phyloP scores from a whole-genome alignment of 208 protist genomes.

The Leishmania tropica region DNA sequence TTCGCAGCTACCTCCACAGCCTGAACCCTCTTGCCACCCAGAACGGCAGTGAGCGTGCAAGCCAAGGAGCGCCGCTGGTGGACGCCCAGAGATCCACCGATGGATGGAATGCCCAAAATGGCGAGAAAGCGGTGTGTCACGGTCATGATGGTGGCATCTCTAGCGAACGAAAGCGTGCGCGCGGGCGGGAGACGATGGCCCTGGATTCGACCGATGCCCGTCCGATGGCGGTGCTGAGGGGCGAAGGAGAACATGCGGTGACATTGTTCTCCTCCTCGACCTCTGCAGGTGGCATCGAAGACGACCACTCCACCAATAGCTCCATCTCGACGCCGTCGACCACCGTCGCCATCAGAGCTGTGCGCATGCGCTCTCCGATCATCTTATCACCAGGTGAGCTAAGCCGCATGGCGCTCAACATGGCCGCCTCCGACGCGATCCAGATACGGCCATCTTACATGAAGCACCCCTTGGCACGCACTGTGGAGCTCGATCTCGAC shows the following conservation, averaged over 20 bases:
- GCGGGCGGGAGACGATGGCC: neutral
- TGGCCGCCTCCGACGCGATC: neutral
- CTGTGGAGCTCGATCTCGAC: neutral
- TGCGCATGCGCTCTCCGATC: constrained; percentile 22
- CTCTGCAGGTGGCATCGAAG: neutral
- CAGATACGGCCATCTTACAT: neutral
- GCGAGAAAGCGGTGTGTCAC: neutral
- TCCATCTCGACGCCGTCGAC: constrained; percentile 16
- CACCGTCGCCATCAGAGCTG: neutral
- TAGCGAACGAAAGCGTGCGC: neutral
- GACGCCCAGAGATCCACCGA: neutral
- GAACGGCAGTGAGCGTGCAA: neutral
- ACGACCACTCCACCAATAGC: neutral
- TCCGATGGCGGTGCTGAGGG: neutral
- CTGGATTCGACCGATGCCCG: neutral
- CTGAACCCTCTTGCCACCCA: constrained; percentile 19
- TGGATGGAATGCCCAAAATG: no score
- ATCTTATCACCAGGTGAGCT: constrained; percentile 26
- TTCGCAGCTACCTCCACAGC: constrained; percentile 15
- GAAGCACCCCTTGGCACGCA: neutral
- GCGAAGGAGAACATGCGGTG: neutral
- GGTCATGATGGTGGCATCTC: neutral
- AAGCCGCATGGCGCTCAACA: neutral
- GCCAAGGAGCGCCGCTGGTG: neutral
- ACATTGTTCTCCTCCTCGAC: neutral